Conservation (phyloP, 2,329 filamentous ascomycete genomes). For the Pestalotiopsis sp. region DNA sequence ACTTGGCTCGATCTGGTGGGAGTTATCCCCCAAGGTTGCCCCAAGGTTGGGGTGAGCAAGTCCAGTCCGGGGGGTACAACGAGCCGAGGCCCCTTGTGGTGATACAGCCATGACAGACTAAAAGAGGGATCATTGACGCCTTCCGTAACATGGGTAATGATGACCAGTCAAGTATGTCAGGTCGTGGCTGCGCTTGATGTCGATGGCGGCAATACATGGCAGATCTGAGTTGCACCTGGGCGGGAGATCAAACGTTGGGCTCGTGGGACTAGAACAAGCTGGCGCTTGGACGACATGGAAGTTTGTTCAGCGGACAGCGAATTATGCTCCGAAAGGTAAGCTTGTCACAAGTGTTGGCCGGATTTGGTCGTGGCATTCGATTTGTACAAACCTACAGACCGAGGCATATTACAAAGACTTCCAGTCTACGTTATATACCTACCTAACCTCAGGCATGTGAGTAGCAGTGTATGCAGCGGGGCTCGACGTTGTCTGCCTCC, state of each 20-base stretch:
- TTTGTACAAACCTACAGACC: too few relatives aligned
- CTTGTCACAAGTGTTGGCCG: neutral
- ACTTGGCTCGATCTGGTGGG: neutral
- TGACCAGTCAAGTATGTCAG: neutral
- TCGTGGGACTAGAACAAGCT: neutral
- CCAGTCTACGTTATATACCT: too few relatives aligned
- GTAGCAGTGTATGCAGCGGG: too few relatives aligned
- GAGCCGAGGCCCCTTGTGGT: neutral
- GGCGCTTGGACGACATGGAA: neutral
- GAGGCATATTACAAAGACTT: too few relatives aligned
- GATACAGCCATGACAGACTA: conserved; percentile 1
- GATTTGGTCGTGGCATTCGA: too few relatives aligned
- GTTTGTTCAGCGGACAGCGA: neutral
- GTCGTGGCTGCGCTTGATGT: conserved; percentile 4
- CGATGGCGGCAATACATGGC: neutral
- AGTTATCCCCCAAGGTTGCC: too few relatives aligned
- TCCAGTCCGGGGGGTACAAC: neutral
- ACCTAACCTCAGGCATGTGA: too few relatives aligned
- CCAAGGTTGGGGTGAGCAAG: neutral
- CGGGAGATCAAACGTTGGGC: neutral
- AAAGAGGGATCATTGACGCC: neutral
- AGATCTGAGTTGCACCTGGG: neutral
- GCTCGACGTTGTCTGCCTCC: too few relatives aligned
- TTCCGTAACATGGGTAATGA: neutral
- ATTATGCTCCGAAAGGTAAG: neutral